Percentiles rank a stretch among this genome's conserved stretches.
Conservation (phyloP, 23 red algal genomes). For the Chondrus crispus region DNA sequence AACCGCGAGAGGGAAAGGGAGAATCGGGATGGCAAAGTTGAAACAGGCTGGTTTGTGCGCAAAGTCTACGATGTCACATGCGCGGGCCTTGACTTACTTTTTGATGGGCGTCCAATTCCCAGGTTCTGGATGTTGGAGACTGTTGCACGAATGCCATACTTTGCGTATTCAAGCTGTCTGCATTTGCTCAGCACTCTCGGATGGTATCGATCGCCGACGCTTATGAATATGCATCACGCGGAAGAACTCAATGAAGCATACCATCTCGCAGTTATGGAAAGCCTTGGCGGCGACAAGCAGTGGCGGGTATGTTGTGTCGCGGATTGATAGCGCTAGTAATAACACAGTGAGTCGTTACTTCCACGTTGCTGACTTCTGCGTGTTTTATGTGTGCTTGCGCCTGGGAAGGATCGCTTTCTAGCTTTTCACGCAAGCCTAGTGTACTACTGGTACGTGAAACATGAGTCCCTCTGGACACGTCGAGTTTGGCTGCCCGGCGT, state of each 20-base stretch:
- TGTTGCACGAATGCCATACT: slow-evolving; percentile 97
- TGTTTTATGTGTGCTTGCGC: neutral
- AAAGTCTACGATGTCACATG: slow-evolving; percentile 52
- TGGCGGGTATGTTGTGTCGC: slow-evolving; percentile 60
- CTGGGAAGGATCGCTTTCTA: slow-evolving; percentile 83
- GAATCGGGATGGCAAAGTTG: neutral
- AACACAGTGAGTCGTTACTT: too few relatives aligned
- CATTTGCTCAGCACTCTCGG: slow-evolving; percentile 91
- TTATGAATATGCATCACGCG: slow-evolving; percentile 85
- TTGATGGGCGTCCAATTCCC: slow-evolving; percentile 60
- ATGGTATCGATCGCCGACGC: slow-evolving; percentile 78
- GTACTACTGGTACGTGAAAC: slow-evolving; percentile 79
- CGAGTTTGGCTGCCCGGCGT: too few relatives aligned
- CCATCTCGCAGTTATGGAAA: slow-evolving; percentile 90
- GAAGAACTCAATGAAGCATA: slow-evolving; percentile 94
- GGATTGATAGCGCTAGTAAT: too few relatives aligned
- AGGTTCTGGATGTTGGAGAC: slow-evolving; percentile 96
- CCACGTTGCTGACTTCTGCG: too few relatives aligned
- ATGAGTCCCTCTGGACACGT: neutral
- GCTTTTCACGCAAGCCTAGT: slow-evolving; percentile 74
- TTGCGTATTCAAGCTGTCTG: slow-evolving; percentile 89
- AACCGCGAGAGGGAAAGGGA: slow-evolving; percentile 60
- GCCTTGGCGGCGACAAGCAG: slow-evolving; percentile 74
- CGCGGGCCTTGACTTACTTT: slow-evolving; percentile 51
- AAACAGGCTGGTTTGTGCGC: slow-evolving; percentile 26